A percentile compares a stretch with the other conserved stretches of the same genome.
phyloP scores from a whole-genome alignment of 495 filamentous ascomycete species.

The Podospora conica region DNA sequence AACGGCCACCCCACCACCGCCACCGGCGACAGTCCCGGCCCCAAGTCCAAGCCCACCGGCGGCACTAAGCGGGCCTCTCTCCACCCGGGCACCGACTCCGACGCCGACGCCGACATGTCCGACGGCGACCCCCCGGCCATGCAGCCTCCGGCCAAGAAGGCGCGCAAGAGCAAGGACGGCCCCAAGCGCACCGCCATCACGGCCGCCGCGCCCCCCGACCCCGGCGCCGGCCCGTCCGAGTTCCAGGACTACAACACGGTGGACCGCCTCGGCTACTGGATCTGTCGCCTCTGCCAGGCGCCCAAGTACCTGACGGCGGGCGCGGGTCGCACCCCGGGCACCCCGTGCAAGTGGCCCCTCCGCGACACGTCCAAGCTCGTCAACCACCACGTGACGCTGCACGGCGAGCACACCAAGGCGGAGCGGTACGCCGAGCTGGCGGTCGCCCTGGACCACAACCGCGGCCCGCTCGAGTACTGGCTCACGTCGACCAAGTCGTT shows the following conservation, averaged over 20 bases:
- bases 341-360: constrained; percentile 42
- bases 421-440: constrained; percentile 40
- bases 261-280: constrained; percentile 42
- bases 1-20: neutral
- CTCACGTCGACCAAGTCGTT: constrained; percentile 31
- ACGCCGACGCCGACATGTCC: neutral
- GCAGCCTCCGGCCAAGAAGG: too few relatives aligned
- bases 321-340: constrained; percentile 33
- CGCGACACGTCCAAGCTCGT: constrained; percentile 44
- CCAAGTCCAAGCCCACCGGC: neutral
- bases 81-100: neutral
- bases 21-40: neutral
- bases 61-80: neutral
- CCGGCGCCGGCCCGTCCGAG: neutral
- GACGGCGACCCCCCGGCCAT: too few relatives aligned
- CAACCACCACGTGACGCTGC: constrained; percentile 41
- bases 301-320: constrained; percentile 36
- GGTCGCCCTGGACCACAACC: constrained; percentile 32
- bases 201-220: constrained; percentile 1
- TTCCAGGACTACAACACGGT: constrained; percentile 15
- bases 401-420: constrained; percentile 31
- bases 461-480: constrained; percentile 45
- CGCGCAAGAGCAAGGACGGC: too few relatives aligned
- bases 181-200: constrained; percentile 3
- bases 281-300: constrained; percentile 38